Percentiles rank a stretch among this genome's conserved stretches.
These are phyloP conservation scores for Nigrospora oryzae DNA, from an alignment of 2,329 filamentous ascomycete genomes.

Conservation along the genomic window DNA sequence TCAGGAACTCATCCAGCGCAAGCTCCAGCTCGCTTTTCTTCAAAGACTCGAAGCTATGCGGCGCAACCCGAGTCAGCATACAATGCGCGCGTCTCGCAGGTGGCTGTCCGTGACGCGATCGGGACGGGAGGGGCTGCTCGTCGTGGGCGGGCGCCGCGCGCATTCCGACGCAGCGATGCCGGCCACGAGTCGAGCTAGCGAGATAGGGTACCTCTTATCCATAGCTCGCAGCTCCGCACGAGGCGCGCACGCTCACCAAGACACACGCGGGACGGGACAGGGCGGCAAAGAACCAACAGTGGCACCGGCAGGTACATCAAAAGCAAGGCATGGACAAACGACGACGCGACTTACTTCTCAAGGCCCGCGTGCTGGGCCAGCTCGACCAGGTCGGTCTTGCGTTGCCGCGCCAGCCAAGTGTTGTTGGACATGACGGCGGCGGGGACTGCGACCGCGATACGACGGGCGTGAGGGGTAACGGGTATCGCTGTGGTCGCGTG, in stretches of 20 bases:
- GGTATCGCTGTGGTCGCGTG: slow-evolving; percentile 21
- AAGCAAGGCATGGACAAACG: background rate
- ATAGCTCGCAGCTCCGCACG: background rate
- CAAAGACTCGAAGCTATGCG: slow-evolving; percentile 54
- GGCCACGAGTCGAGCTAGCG: background rate
- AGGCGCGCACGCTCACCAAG: background rate
- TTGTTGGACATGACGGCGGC: slow-evolving; percentile 51
- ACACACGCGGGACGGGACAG: slow-evolving; percentile 2
- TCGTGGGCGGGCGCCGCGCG: too few species aligned
- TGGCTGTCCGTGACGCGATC: too few species aligned
- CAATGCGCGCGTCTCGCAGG: too few species aligned
- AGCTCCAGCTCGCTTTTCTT: slow-evolving; percentile 76
- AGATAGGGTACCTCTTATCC: background rate
- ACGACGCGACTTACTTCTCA: slow-evolving; percentile 52
- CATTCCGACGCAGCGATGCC: too few species aligned
- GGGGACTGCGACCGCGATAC: background rate
- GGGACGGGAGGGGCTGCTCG: too few species aligned
- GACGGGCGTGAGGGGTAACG: slow-evolving; percentile 4
- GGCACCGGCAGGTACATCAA: too few species aligned
- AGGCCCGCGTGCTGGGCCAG: slow-evolving; percentile 65
- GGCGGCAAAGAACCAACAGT: background rate
- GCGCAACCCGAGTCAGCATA: slow-evolving; percentile 11
- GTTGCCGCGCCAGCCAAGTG: slow-evolving; percentile 71
- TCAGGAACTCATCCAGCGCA: slow-evolving; percentile 65
- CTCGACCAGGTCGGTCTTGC: slow-evolving; percentile 71